phyloP scores from a whole-genome alignment of 2,329 filamentous ascomycete species.

The Chrysosporium queenslandicum region DNA sequence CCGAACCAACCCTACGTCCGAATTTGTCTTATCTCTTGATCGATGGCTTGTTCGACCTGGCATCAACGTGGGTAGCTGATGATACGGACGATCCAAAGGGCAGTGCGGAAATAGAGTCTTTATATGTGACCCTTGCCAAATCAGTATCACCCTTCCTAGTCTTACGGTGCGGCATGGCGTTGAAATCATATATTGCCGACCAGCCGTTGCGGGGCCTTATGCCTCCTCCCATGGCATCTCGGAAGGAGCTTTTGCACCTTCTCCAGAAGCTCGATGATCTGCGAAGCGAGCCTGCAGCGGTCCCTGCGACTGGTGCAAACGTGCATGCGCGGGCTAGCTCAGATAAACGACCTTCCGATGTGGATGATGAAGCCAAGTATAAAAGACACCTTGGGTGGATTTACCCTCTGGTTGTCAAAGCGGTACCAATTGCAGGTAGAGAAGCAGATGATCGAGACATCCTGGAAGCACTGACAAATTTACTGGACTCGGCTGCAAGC shows the following conservation, averaged over 20 bases:
- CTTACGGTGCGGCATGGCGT: conserved; percentile 64
- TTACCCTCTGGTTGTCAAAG: conserved; percentile 56
- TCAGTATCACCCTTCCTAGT: conserved; percentile 73
- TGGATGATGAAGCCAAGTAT: conserved; percentile 28
- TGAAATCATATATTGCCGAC: conserved; percentile 82
- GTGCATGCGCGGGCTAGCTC: conserved; percentile 20
- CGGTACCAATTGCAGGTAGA: conserved; percentile 32
- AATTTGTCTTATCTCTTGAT: conserved; percentile 72
- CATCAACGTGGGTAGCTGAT: conserved; percentile 44
- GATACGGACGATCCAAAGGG: conserved; percentile 18
- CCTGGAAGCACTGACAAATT: conserved; percentile 46
- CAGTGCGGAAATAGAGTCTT: conserved; percentile 16
- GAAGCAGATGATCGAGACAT: conserved; percentile 32
- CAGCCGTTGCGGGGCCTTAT: conserved; percentile 80
- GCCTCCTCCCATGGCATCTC: conserved; percentile 74
- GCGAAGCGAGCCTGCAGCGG: conserved; percentile 58
- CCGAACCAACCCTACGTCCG: conserved; percentile 53
- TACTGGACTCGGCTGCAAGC: conserved; percentile 39
- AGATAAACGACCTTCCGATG: conserved; percentile 16
- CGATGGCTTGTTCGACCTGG: conserved; percentile 64
- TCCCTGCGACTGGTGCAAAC: conserved; percentile 40
- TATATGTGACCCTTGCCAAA: conserved; percentile 56
- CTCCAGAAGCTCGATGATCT: conserved; percentile 57
- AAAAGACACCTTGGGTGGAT: conserved; percentile 70
- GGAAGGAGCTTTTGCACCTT: conserved; percentile 65